Base-by-base conservation (phyloP, 2,329 filamentous ascomycete genomes). In the Arachnomyces sp. region DNA sequence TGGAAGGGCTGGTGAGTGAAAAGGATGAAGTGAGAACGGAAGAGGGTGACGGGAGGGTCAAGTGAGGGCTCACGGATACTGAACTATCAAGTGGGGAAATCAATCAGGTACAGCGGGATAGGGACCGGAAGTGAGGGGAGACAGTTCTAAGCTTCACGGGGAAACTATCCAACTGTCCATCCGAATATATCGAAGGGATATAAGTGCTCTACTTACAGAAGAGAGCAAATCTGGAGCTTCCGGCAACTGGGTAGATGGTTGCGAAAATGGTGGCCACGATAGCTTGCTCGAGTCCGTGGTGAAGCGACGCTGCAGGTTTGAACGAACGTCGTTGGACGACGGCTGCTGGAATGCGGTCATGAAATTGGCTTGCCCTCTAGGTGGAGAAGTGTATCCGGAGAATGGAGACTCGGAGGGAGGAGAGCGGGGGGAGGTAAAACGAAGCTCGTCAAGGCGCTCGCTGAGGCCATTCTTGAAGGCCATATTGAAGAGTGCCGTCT, bases 271-370 rank as follows among this genome's bases (percentile, higher is more conserved):
- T 76, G 56, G 67, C 65, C 85, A 70, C 63, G 84, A 82, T 65
- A 90, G 71, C 74, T 88, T 76, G 65, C 86, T 74, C 67, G 85
- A 81, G 67, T 94, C 93, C 43, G 89, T 92, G 48, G 90, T 96
- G 67, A 96, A 96, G 59, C 90, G 83, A 57, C 90, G 82, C 65
- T 89, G 86, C 60, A 96, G 73, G 53, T 80, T 81, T 48, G 79
- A 77, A 64, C 89, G 81, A 50, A 76, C 76, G 58, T 94, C 86
- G 62, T 78, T 74, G 48, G 74, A 61, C 46, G 70, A 62, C 42
- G 69, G 61, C 43, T 71, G 65, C 49, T 74, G 71, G 49, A 75
- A 75, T 36, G 67, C 75, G 34, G 67, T 71, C 61, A 80, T 72
- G 57, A 79, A 77, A 57, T 70, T 72, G 57, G 76, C 74, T 63